Conservation (phyloP, 75 land plant species). For the Sequoia sempervirens region DNA sequence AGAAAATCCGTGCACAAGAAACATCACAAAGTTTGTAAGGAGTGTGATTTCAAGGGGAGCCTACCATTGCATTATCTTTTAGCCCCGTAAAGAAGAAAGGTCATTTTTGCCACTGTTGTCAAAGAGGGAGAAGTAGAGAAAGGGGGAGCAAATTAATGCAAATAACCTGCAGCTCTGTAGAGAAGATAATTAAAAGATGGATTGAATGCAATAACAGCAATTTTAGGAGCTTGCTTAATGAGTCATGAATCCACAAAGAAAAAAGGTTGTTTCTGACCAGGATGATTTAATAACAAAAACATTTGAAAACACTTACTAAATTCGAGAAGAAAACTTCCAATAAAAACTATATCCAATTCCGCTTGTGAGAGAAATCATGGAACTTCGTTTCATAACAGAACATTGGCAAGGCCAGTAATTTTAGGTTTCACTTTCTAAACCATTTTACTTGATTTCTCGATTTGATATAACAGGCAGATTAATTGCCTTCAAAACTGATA, state of each 20-base stretch:
- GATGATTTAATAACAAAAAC: neutral
- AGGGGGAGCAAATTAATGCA: no score
- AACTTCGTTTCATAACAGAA: neutral
- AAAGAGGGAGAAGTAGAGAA: no score
- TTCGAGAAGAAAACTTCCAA: neutral
- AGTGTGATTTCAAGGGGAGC: no score
- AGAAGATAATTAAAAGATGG: no score
- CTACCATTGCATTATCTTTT: no score
- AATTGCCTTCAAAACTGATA: constrained; percentile 6
- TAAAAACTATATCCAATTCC: neutral
- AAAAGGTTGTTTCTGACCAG: neutral
- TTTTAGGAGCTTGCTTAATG: neutral
- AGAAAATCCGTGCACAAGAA: no score
- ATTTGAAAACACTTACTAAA: neutral
- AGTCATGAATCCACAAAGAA: neutral
- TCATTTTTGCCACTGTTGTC: no score
- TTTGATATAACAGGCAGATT: constrained; percentile 1
- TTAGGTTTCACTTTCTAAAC: neutral
- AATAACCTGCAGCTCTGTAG: no score
- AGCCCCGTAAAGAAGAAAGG: no score
- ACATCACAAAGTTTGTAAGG: no score
- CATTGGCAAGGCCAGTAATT: neutral
- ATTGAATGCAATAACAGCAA: no score
- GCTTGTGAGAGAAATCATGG: neutral
- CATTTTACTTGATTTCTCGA: neutral